Conservation (phyloP, 1,284 basidiomycete species). For the Tilletia indica region DNA sequence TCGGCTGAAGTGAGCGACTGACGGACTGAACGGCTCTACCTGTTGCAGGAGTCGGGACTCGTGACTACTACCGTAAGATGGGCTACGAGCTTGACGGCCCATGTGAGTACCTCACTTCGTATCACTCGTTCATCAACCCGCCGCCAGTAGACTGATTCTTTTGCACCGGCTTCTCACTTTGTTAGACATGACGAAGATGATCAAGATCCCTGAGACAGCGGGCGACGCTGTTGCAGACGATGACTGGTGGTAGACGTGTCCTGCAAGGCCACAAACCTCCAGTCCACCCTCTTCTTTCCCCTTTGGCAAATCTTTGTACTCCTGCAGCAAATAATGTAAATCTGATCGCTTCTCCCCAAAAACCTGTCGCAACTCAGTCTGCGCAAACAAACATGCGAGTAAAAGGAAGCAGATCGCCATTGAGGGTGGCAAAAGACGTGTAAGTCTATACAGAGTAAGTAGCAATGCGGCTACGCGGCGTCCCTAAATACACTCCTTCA, state of each 20-base stretch:
- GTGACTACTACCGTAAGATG: constrained; percentile 88
- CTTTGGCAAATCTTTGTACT: constrained; percentile 1
- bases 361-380: too few species aligned
- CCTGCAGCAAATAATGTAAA: too few species aligned
- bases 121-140: not conserved
- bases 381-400: too few species aligned
- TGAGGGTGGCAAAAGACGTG: too few species aligned
- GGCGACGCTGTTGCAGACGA: not conserved
- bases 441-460: too few species aligned
- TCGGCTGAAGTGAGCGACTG: too few species aligned
- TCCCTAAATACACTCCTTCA: not conserved
- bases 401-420: too few species aligned
- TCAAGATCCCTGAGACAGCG: not conserved
- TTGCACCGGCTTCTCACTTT: not conserved
- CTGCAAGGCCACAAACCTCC: too few species aligned
- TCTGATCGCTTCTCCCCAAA: too few species aligned
- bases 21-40: too few species aligned
- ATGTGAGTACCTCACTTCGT: constrained; percentile 56
- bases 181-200: constrained; percentile 12
- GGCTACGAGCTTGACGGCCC: constrained; percentile 94
- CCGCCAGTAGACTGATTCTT: not conserved
- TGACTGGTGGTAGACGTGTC: constrained; percentile 4
- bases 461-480: too few species aligned
- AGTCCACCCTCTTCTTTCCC: not conserved
- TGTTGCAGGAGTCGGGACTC: constrained; percentile 69